Evolutionary conservation across 1,284 basidiomycete species (phyloP), one percentile per base, ranked within the genome.

Genomic region (Vanrija sp.): DNA sequence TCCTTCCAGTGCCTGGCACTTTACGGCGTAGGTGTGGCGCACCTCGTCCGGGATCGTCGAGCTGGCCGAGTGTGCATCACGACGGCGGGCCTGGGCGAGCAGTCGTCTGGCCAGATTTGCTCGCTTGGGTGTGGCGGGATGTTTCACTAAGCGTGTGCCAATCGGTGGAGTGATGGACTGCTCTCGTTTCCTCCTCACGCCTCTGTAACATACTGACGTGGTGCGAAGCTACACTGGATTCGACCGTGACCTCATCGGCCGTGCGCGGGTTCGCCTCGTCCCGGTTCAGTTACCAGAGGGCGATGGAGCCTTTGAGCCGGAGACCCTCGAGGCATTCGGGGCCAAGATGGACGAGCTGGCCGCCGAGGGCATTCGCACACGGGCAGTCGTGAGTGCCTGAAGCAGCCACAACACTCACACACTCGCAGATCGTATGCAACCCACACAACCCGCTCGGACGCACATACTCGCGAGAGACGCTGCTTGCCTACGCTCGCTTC

Each of bases 401-500:
- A 10, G n/a, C 38, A 12, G 15, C n/a, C 21, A 23, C 21, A 23
- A 9, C 43, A 7, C 29, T 25, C 38, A 29, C 38, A 14, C 25
- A 42, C 28, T 18, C 26, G 21, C 52, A 69, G 68, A 72, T 80
- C 49, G 57, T 79, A 0, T 76, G 74, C 50, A 79, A 78, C 52
- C 78, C 79, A 2, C 75, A 78, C 55, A 80, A 80, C 60, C 79
- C 78, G 1, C 65, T 77, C 0, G 78, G 74, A n/a, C 56, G 70
- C 48, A 71, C 73, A 12, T 73, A 78, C 57, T 57, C 74, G 4
- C 71, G 72, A 14, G 70, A 75, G 19, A 76, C 75, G 1, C 67
- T 80, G 1, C 60, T 78, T 8, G 77, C 65, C 9, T 80, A 79
- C 57, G 71, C 69, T 40, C 64, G 62, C 5, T 78, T 80, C 57